A percentile compares a stretch with the other conserved stretches of the same genome.
phyloP scores from a whole-genome alignment of 2,329 filamentous ascomycete species.

The Ceratocystis papillata region DNA sequence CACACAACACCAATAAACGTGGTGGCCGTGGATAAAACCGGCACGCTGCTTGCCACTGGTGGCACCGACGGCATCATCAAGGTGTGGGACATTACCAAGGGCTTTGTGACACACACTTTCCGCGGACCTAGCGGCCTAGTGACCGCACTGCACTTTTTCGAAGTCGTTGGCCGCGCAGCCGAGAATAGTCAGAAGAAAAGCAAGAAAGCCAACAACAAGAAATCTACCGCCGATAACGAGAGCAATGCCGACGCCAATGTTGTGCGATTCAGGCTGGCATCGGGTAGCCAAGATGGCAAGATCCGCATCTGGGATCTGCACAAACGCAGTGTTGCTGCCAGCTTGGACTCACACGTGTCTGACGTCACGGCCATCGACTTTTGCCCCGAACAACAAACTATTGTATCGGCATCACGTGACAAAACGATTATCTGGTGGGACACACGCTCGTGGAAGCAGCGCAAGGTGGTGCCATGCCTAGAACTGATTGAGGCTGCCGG shows the following conservation, averaged over 20 bases:
- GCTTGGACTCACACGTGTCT: slow-evolving; percentile 84
- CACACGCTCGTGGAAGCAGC: slow-evolving; percentile 68
- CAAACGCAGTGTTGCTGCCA: slow-evolving; percentile 65
- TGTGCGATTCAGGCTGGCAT: slow-evolving; percentile 66
- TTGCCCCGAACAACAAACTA: slow-evolving; percentile 57
- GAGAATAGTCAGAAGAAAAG: slow-evolving; percentile 34
- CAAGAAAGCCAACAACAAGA: slow-evolving; percentile 27
- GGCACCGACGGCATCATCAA: slow-evolving; percentile 90
- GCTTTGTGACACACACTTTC: slow-evolving; percentile 90
- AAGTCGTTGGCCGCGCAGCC: slow-evolving; percentile 46
- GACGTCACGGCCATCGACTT: slow-evolving; percentile 84
- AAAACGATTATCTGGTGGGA: slow-evolving; percentile 94
- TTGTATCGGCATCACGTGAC: slow-evolving; percentile 81
- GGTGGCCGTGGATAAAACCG: slow-evolving; percentile 66
- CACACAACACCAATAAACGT: slow-evolving; percentile 85
- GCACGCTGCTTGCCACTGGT: slow-evolving; percentile 83
- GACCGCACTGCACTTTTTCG: slow-evolving; percentile 85
- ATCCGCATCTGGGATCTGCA: slow-evolving; percentile 85
- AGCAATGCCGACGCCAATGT: slow-evolving; percentile 33
- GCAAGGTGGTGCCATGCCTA: slow-evolving; percentile 69
- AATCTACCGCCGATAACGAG: slow-evolving; percentile 29
- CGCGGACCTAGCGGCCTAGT: slow-evolving; percentile 85
- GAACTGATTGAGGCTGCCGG: slow-evolving; percentile 78
- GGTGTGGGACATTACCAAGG: slow-evolving; percentile 86
- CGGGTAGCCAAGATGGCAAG: slow-evolving; percentile 88